Conservation (phyloP, 78 protist species). For the Isochrysis galbana region DNA sequence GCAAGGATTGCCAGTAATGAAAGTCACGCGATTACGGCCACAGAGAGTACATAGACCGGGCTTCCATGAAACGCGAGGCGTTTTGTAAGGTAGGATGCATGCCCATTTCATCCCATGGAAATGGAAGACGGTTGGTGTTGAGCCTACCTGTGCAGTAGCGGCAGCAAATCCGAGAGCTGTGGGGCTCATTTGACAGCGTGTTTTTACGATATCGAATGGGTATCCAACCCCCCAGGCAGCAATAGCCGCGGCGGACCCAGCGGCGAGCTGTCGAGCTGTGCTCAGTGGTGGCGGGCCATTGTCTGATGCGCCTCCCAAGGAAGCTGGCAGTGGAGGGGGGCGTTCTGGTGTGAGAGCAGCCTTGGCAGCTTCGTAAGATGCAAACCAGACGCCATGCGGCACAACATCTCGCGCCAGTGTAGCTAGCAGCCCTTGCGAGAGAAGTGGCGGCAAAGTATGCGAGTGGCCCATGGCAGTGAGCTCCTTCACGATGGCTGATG, state of each 20-base stretch:
- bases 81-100: too few relatives aligned
- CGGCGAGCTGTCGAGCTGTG: neutral
- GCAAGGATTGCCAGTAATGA: too few relatives aligned
- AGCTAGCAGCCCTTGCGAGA: neutral
- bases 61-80: too few relatives aligned
- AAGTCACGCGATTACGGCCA: too few relatives aligned
- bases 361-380: neutral
- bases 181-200: neutral
- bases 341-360: neutral
- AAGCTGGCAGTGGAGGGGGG: neutral
- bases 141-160: neutral
- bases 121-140: too few relatives aligned
- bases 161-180: neutral
- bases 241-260: neutral
- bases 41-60: too few relatives aligned
- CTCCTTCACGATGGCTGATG: neutral
- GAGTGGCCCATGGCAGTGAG: neutral
- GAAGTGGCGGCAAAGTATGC: neutral
- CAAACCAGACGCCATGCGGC: conserved; percentile 32
- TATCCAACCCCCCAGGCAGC: conserved; percentile 16
- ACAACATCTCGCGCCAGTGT: conserved; percentile 7
- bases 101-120: too few relatives aligned
- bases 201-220: neutral
- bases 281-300: neutral
- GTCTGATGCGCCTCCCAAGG: neutral